These are phyloP conservation scores for Yamadazyma phyllophila DNA, from an alignment of 805 yeast species.

Conservation along the genomic window DNA sequence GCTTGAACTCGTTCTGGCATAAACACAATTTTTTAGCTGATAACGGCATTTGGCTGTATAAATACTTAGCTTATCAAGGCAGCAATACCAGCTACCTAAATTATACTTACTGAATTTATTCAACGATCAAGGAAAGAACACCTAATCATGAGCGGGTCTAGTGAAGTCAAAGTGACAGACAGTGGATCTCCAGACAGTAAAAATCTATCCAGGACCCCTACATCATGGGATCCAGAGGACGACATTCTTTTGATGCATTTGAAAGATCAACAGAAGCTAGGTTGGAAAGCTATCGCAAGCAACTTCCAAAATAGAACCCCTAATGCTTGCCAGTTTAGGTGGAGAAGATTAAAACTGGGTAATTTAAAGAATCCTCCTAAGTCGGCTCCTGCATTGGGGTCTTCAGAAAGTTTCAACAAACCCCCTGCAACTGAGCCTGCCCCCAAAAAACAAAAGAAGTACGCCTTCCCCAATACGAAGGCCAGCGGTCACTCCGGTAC, in stretches of 20 bases:
- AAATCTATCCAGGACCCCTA: constrained; percentile 39
- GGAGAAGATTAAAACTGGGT: constrained; percentile 46
- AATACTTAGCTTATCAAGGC: not conserved
- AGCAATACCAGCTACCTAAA: not conserved
- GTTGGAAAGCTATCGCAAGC: constrained; percentile 47
- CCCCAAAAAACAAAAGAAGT: constrained; percentile 16
- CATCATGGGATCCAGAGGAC: constrained; percentile 49
- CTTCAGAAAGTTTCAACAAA: constrained; percentile 3
- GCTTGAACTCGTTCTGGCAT: not conserved
- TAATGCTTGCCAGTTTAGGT: constrained; percentile 47
- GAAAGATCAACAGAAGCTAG: constrained; percentile 45
- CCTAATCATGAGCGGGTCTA: constrained; percentile 5
- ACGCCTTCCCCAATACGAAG: constrained; percentile 17
- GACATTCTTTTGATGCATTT: constrained; percentile 45
- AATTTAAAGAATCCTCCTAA: constrained; percentile 45
- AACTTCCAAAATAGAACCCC: constrained; percentile 46
- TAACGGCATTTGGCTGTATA: not conserved
- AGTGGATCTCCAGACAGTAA: constrained; percentile 16
- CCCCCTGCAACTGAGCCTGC: constrained; percentile 3
- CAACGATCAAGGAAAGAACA: not conserved
- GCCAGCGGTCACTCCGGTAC: constrained; percentile 14
- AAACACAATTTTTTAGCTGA: not conserved
- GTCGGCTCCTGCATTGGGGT: constrained; percentile 25
- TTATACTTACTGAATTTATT: not conserved
- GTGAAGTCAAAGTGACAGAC: constrained; percentile 5